Conservation (phyloP, 2,329 filamentous ascomycete species). For the Xylariomycetidae sp. region DNA sequence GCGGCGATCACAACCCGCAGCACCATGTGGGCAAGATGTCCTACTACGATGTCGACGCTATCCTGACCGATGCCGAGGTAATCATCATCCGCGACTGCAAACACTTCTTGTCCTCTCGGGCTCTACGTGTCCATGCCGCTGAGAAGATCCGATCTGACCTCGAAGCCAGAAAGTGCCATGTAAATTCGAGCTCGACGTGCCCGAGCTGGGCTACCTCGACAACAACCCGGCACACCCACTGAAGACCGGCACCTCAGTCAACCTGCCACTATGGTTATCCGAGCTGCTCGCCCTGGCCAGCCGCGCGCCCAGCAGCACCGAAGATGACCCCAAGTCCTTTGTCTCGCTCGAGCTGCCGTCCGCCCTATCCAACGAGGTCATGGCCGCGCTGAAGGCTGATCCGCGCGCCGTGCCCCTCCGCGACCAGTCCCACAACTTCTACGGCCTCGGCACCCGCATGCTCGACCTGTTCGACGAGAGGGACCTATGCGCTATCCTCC, state of each 20-base stretch:
- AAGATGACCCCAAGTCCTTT: constrained; percentile 47
- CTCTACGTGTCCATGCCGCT: too few species aligned
- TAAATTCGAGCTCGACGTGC: constrained; percentile 86
- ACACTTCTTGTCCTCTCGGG: too few species aligned
- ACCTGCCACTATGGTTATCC: constrained; percentile 88
- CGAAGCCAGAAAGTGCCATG: constrained; percentile 78
- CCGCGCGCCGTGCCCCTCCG: constrained; percentile 79
- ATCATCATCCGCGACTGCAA: constrained; percentile 2
- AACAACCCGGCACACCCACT: constrained; percentile 67
- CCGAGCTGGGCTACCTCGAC: constrained; percentile 82
- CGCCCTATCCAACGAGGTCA: constrained; percentile 69
- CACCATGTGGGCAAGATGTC: constrained; percentile 50
- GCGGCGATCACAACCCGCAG: too few species aligned
- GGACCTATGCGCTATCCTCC: constrained; percentile 68
- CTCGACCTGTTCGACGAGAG: constrained; percentile 83
- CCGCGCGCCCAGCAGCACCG: constrained; percentile 27
- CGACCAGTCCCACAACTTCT: constrained; percentile 80
- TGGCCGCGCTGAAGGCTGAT: constrained; percentile 88
- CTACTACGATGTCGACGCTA: constrained; percentile 81
- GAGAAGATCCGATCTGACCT: constrained; percentile 6
- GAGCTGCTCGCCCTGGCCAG: constrained; percentile 80
- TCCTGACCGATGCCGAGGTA: constrained; percentile 79
- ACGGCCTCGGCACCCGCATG: constrained; percentile 76
- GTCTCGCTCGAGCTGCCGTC: constrained; percentile 76
- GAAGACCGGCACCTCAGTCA: constrained; percentile 72